Evolutionary conservation across 345 rosid genomes (phyloP).

Genomic region (Odontarrhena argentea): DNA sequence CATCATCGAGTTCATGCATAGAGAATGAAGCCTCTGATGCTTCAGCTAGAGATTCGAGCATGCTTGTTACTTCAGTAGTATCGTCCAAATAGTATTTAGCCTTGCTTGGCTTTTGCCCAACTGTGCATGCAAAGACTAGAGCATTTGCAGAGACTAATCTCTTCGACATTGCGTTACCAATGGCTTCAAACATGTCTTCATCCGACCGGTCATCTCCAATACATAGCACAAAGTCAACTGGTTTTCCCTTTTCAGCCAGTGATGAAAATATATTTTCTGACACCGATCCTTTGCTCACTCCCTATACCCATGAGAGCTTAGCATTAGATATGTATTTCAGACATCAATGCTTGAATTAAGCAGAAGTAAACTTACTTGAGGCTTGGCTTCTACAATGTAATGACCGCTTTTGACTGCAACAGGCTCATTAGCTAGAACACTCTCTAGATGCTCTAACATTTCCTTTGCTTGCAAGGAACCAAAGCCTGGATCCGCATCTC

Average conservation of each 20-base stretch:
- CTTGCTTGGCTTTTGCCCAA: slow-evolving; percentile 96
- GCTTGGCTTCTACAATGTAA: slow-evolving; percentile 47
- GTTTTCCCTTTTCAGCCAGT: slow-evolving; percentile 41
- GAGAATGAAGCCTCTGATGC: slow-evolving; percentile 40
- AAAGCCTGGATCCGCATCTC: slow-evolving; percentile 48
- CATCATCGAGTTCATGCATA: slow-evolving; percentile 37
- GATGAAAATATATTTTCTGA: slow-evolving; percentile 43
- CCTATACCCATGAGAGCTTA: slow-evolving; percentile 25
- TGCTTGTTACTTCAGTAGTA: slow-evolving; percentile 43
- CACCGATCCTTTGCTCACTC: slow-evolving; percentile 48
- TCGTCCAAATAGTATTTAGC: slow-evolving; percentile 79
- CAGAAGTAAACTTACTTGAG: slow-evolving; percentile 39
- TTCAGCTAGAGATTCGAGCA: slow-evolving; percentile 48
- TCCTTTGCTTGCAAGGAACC: slow-evolving; percentile 48
- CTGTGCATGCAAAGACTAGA: slow-evolving; percentile 75
- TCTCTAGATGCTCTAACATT: slow-evolving; percentile 47
- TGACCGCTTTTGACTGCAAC: slow-evolving; percentile 49
- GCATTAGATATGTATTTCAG: not conserved
- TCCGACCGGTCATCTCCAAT: slow-evolving; percentile 48
- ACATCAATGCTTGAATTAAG: not conserved
- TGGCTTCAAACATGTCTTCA: slow-evolving; percentile 48
- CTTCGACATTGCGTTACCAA: slow-evolving; percentile 47
- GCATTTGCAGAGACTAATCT: slow-evolving; percentile 35
- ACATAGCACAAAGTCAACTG: slow-evolving; percentile 45
- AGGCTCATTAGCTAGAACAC: slow-evolving; percentile 48